Percentiles rank a stretch among this genome's conserved stretches.
Conservation (phyloP, 192 early-diverging fungal species). For the Allomyces macrogynus region DNA sequence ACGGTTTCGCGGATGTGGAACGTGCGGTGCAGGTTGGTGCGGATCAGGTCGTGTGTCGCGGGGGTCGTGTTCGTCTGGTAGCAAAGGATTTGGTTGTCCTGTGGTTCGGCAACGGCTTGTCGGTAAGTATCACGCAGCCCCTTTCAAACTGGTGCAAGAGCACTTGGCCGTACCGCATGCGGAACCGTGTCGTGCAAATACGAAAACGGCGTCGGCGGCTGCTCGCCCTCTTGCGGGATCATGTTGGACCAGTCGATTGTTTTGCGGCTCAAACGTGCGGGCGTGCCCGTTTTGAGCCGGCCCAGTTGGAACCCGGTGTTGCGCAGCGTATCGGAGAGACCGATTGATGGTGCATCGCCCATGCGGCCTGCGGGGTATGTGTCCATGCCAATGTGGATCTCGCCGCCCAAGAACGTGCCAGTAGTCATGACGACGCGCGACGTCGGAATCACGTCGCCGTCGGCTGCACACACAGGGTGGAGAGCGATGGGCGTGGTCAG, state of each 20-base stretch:
- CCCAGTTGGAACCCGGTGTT: slow-evolving; percentile 53
- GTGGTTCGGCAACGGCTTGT: too few relatives aligned
- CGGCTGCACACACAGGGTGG: slow-evolving; percentile 12
- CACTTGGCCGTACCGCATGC: slow-evolving; percentile 19
- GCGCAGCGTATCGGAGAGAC: slow-evolving; percentile 47
- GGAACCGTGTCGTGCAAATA: slow-evolving; percentile 50
- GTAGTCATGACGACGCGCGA: slow-evolving; percentile 59
- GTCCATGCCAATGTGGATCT: slow-evolving; percentile 57
- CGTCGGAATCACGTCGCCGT: slow-evolving; percentile 40
- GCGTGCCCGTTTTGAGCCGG: slow-evolving; percentile 71
- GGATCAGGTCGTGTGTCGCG: slow-evolving; percentile 41
- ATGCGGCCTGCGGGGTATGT: slow-evolving; percentile 51
- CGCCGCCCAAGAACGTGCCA: slow-evolving; percentile 60
- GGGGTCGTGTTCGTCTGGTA: slow-evolving; percentile 56
- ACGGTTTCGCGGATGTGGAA: slow-evolving; percentile 71
- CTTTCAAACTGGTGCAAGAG: too few relatives aligned
- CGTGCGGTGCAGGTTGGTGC: slow-evolving; percentile 50
- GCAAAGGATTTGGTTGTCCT: slow-evolving; percentile 44
- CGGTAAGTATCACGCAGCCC: too few relatives aligned
- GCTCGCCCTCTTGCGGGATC: slow-evolving; percentile 41
- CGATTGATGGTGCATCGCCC: slow-evolving; percentile 48
- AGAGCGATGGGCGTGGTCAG: not conserved
- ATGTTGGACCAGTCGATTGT: slow-evolving; percentile 57
- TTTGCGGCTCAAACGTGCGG: slow-evolving; percentile 48
- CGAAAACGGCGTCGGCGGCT: slow-evolving; percentile 52